phyloP scores from a whole-genome alignment of 768 basidiomycete genomes.

The Mycena sanguinolenta region DNA sequence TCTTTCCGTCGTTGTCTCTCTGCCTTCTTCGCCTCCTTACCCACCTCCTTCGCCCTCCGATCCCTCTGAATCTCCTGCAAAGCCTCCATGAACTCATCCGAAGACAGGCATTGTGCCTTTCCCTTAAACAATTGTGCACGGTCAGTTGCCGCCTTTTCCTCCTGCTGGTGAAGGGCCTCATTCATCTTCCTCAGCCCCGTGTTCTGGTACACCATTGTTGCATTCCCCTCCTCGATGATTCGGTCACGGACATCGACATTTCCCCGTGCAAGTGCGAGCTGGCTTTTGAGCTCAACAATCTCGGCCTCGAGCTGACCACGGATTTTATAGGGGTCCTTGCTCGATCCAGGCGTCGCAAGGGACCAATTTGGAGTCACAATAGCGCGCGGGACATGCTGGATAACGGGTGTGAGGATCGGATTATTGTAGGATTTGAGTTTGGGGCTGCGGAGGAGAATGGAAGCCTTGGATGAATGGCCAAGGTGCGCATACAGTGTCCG shows the following conservation, averaged over 20 bases:
- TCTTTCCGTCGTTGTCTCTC: no score
- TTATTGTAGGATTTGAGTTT: constrained; percentile 17
- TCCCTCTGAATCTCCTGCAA: neutral
- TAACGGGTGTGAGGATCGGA: constrained; percentile 9
- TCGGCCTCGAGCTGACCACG: neutral
- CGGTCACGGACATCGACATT: constrained; percentile 15
- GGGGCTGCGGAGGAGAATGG: constrained; percentile 13
- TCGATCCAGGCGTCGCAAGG: neutral
- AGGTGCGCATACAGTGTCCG: constrained; percentile 22
- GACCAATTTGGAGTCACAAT: neutral
- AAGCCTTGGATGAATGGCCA: neutral
- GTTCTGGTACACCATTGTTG: constrained; percentile 34
- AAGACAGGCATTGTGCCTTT: neutral
- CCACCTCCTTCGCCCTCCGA: constrained; percentile 12
- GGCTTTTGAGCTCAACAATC: no score
- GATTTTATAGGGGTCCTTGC: neutral
- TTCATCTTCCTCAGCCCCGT: constrained; percentile 26
- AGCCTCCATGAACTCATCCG: constrained; percentile 3
- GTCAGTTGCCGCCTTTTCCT: no score
- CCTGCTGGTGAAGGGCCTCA: constrained; percentile 18
- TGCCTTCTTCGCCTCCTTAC: no score
- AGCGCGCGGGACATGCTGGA: neutral
- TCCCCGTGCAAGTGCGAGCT: neutral
- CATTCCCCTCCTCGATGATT: constrained; percentile 35
- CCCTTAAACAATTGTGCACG: neutral